These are phyloP conservation scores for Scedosporium apiospermum DNA, from an alignment of 2,329 filamentous ascomycete species.

Conservation along the genomic window DNA sequence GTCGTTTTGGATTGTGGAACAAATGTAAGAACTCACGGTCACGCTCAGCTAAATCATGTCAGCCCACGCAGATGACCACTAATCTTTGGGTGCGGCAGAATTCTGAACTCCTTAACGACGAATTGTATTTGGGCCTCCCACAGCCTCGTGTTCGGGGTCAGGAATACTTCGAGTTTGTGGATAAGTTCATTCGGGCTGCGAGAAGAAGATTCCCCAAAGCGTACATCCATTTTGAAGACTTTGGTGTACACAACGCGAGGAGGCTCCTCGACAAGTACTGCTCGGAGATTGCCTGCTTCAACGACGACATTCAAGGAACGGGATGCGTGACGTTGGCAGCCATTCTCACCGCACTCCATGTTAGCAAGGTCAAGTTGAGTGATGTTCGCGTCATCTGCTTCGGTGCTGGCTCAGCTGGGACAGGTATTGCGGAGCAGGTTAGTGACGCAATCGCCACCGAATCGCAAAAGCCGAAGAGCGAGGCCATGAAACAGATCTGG, in stretches of 20 bases:
- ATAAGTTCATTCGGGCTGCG: slow-evolving; percentile 60
- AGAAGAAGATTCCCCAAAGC: slow-evolving; percentile 65
- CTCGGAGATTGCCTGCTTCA: slow-evolving; percentile 71
- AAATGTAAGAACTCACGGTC: slow-evolving; percentile 12
- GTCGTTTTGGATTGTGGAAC: slow-evolving; percentile 83
- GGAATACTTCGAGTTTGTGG: slow-evolving; percentile 68
- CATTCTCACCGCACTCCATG: slow-evolving; percentile 65
- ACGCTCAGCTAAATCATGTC: no score
- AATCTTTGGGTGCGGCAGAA: slow-evolving; percentile 40
- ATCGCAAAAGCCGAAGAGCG: slow-evolving; percentile 55
- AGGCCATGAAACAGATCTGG: slow-evolving; percentile 75
- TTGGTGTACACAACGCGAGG: slow-evolving; percentile 44
- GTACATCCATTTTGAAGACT: slow-evolving; percentile 62
- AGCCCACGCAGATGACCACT: not conserved
- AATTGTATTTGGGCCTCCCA: slow-evolving; percentile 68
- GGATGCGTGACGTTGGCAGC: slow-evolving; percentile 80
- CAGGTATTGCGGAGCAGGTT: slow-evolving; percentile 79
- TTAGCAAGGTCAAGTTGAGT: slow-evolving; percentile 54
- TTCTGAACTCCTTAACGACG: slow-evolving; percentile 60
- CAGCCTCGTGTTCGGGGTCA: slow-evolving; percentile 58
- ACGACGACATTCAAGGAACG: slow-evolving; percentile 84
- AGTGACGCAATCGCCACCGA: slow-evolving; percentile 68
- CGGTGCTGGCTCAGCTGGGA: slow-evolving; percentile 72
- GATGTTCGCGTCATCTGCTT: slow-evolving; percentile 69
- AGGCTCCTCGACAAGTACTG: slow-evolving; percentile 65